Conservation (phyloP, 2,329 filamentous ascomycete species). For the Remersonia thermophila region DNA sequence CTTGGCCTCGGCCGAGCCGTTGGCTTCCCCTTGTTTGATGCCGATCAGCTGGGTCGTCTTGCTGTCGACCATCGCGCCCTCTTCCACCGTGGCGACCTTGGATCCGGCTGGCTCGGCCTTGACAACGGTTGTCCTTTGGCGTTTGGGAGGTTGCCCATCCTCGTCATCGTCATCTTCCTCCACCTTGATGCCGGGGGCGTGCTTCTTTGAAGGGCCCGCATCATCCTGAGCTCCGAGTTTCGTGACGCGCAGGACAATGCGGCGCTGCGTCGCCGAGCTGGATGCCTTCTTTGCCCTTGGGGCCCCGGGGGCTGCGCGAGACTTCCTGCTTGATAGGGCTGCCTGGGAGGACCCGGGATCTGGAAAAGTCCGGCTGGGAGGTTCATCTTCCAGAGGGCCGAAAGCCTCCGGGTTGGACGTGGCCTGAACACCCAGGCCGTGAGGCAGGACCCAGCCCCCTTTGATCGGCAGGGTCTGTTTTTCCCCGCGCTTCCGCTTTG, state of each 20-base stretch:
- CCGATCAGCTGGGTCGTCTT: neutral
- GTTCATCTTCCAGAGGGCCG: slow-evolving; percentile 1
- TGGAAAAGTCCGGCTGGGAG: neutral
- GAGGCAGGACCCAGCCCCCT: slow-evolving; percentile 10
- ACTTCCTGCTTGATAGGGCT: neutral
- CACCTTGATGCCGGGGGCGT: no score
- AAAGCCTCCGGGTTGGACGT: no score
- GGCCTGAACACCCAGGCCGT: slow-evolving; percentile 10
- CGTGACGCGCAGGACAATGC: no score
- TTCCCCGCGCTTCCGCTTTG: slow-evolving; percentile 7
- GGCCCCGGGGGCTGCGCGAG: no score
- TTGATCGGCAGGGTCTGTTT: slow-evolving; percentile 5
- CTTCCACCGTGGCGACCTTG: no score
- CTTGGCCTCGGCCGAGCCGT: neutral
- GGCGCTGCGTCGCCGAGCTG: no score
- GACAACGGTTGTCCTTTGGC: no score
- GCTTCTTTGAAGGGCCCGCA: no score
- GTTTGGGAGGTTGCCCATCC: neutral
- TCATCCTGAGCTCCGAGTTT: no score
- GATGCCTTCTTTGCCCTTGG: no score
- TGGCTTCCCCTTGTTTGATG: neutral
- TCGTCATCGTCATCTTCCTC: no score
- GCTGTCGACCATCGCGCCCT: neutral
- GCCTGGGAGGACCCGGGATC: neutral
- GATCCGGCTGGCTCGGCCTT: no score